Percentiles rank a stretch among this genome's conserved stretches.
These are phyloP conservation scores for Penicillium sp. DNA, from an alignment of 2,329 filamentous ascomycete species.

Conservation along the genomic window DNA sequence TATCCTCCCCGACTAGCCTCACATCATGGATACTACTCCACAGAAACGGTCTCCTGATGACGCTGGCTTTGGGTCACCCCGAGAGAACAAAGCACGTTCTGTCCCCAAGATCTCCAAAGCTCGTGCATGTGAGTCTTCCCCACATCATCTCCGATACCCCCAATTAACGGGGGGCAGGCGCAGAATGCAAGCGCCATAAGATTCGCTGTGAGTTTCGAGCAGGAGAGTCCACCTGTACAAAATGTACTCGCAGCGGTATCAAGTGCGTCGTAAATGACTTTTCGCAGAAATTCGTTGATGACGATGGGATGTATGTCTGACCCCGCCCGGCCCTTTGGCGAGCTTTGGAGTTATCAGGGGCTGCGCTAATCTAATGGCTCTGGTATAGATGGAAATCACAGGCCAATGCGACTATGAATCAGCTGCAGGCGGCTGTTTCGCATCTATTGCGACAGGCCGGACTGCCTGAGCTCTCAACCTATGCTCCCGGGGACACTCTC, in stretches of 20 bases:
- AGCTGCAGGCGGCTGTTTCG: constrained; percentile 46
- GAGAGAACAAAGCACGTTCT: constrained; percentile 23
- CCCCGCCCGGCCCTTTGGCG: neutral
- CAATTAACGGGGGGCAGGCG: constrained; percentile 29
- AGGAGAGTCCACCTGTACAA: constrained; percentile 47
- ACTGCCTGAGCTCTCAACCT: constrained; percentile 43
- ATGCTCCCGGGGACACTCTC: constrained; percentile 29
- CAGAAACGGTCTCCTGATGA: constrained; percentile 39
- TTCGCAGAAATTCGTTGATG: constrained; percentile 55
- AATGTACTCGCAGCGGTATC: constrained; percentile 51
- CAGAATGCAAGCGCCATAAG: constrained; percentile 54
- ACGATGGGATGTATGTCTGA: constrained; percentile 49
- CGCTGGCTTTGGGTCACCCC: constrained; percentile 33
- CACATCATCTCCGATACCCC: neutral
- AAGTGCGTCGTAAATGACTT: constrained; percentile 56
- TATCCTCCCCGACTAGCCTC: neutral
- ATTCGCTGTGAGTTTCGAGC: constrained; percentile 54
- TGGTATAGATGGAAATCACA: constrained; percentile 45
- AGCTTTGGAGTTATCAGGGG: neutral
- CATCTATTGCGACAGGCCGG: constrained; percentile 45
- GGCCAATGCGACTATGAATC: constrained; percentile 41
- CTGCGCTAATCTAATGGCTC: constrained; percentile 1
- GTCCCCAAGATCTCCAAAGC: constrained; percentile 42
- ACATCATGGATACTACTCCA: constrained; percentile 25
- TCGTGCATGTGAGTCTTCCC: constrained; percentile 37